Evolutionary conservation across 139 green algal genomes (phyloP).

Genomic region (Chlamydomonas applanata): DNA sequence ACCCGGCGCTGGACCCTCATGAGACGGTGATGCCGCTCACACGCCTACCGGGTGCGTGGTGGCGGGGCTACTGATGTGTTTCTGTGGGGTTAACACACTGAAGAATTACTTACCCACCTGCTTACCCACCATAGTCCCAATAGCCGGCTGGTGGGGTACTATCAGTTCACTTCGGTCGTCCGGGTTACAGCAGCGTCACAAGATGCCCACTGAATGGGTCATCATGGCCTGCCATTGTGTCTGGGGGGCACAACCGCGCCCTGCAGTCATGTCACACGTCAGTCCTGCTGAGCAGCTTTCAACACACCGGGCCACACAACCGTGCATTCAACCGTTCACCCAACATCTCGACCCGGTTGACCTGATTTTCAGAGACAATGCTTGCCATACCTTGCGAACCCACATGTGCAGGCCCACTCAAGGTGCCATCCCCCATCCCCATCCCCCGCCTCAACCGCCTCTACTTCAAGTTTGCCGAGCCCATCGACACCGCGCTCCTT

Average conservation of each 20-base stretch:
- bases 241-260: no score
- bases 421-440: slow-evolving; percentile 53
- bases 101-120: no score
- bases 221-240: no score
- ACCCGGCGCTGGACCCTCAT: slow-evolving; percentile 25
- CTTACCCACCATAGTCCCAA: no score
- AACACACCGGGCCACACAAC: no score
- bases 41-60: slow-evolving; percentile 32
- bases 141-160: not conserved
- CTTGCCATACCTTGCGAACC: not conserved
- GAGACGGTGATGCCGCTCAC: slow-evolving; percentile 53
- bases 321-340: no score
- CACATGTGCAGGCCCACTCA: not conserved
- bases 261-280: no score
- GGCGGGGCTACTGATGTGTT: not conserved
- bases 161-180: not conserved
- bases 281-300: no score
- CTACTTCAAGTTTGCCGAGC: slow-evolving; percentile 63
- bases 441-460: slow-evolving; percentile 63
- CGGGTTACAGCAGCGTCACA: not conserved
- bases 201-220: no score
- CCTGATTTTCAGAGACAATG: no score
- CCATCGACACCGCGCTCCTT: slow-evolving; percentile 42
- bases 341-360: no score
- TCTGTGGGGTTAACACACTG: not conserved